phyloP scores from a whole-genome alignment of 352 stramenopile species.

The Plasmopara halstedii region DNA sequence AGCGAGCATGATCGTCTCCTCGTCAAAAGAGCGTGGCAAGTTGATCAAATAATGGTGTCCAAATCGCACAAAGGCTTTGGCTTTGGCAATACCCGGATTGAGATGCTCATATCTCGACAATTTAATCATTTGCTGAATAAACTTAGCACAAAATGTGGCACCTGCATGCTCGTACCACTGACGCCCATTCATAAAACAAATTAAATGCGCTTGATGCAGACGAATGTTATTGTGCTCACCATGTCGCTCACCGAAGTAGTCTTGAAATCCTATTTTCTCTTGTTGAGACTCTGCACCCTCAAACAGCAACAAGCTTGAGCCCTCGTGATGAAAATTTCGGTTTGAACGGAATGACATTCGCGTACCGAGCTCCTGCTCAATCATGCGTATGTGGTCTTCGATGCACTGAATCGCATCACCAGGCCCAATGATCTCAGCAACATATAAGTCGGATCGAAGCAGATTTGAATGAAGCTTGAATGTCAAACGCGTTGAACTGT shows the following conservation, averaged over 20 bases:
- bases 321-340: slow-evolving; percentile 47
- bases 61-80: slow-evolving; percentile 67
- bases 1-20: slow-evolving; percentile 57
- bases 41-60: slow-evolving; percentile 79
- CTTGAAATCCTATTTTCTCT: slow-evolving; percentile 62
- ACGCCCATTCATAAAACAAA: slow-evolving; percentile 63
- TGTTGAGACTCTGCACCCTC: slow-evolving; percentile 56
- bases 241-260: slow-evolving; percentile 53
- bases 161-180: slow-evolving; percentile 63
- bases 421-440: slow-evolving; percentile 59
- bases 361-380: slow-evolving; percentile 61
- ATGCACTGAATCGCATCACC: slow-evolving; percentile 51
- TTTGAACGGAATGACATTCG: slow-evolving; percentile 35
- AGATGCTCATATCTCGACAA: slow-evolving; percentile 57
- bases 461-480: slow-evolving; percentile 54
- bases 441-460: slow-evolving; percentile 58
- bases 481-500: slow-evolving; percentile 22
- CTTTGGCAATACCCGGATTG: slow-evolving; percentile 32
- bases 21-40: slow-evolving; percentile 66
- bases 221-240: slow-evolving; percentile 39
- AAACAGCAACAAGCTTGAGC: slow-evolving; percentile 60
- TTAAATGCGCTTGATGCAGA: slow-evolving; percentile 63
- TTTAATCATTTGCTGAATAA: slow-evolving; percentile 78
- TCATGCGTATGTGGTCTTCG: slow-evolving; percentile 51
- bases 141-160: slow-evolving; percentile 52